Base-by-base conservation (phyloP, 805 yeast species). In the Cyberlindnera misumaiensis region DNA sequence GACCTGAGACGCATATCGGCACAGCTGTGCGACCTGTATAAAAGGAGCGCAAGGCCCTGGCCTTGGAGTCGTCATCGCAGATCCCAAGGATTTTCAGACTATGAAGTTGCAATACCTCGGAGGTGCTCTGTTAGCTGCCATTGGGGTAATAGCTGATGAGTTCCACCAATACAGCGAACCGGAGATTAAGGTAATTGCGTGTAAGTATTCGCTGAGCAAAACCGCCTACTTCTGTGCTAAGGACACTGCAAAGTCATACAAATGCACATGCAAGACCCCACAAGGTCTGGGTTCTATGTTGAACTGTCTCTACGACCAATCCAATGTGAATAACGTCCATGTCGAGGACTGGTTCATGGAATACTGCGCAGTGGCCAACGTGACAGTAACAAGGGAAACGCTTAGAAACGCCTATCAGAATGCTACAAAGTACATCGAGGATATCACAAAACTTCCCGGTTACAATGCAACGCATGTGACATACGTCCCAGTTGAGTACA, bases 401-500 rank as follows among this genome's bases (percentile, higher is more conserved):
- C 59, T 69, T 39, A 44, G 58, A 11, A 53, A 47, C 1, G 59
- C 73, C 3, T 70, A 62, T 41, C 49, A 60, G 3, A 73, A 73
- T 42, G 76, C 74, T n/a, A 65, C 75, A 7, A 33, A 58, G 8
- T 65, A 65, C 49, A 45, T 70, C 40, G 58, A 62, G 7, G 59
- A 65, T 41, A 55, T 62, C 22, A 53, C 61, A 7, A 29, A 30
- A 6, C 38, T 52, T 15, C 48, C 56, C 0, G 65, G 60, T 28
- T 72, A 62, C 53, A 65, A 65, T 47, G 44, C 48, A 8, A 49
- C 64, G 3, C 44, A 51, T 32, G 30, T 56, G 9, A 59, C 63
- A 37, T 39, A 62, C 41, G 51, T 49, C 37, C 77, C 77, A 11
- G 65, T 66, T 12, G 42, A 52, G 28, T 48, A 62, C 34, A 40